These are phyloP conservation scores for Eimeria necatrix DNA, from an alignment of 169 alveolate genomes.

Conservation along the genomic window DNA sequence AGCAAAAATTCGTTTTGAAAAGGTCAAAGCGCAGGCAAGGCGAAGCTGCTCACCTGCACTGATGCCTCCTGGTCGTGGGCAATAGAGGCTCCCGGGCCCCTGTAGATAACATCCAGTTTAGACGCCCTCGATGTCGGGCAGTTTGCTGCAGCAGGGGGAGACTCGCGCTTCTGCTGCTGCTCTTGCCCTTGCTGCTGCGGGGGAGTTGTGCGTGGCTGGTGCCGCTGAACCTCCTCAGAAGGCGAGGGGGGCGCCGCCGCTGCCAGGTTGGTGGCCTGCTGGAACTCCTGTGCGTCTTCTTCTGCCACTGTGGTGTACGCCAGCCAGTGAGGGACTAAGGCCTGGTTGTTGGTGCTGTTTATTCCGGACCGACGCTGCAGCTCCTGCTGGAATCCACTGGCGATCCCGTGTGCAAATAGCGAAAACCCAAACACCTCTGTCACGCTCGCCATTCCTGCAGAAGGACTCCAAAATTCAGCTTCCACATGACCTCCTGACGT, in stretches of 20 bases:
- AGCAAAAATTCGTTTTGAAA: too few species aligned
- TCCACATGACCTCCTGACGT: background rate
- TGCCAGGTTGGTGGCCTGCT: background rate
- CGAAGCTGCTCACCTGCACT: background rate
- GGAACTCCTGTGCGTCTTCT: constrained; percentile 43
- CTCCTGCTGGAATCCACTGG: constrained; percentile 13
- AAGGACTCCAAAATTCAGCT: background rate
- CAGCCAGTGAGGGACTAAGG: constrained; percentile 71
- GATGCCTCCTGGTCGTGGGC: constrained; percentile 68
- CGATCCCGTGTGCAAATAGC: constrained; percentile 65
- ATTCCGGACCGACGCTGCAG: constrained; percentile 24
- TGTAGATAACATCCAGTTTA: constrained; percentile 15
- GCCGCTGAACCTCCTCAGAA: background rate
- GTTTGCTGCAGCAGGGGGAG: background rate
- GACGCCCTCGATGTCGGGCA: background rate
- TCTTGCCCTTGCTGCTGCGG: background rate
- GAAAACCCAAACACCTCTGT: constrained; percentile 74
- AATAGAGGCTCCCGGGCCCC: constrained; percentile 42
- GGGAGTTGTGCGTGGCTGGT: background rate
- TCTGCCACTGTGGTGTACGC: constrained; percentile 58
- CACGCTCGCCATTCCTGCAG: constrained; percentile 56
- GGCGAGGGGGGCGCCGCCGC: background rate
- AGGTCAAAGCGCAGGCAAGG: background rate
- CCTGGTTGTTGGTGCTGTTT: background rate
- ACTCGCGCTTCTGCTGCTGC: background rate